Evolutionary conservation across 2,329 filamentous ascomycete genomes (phyloP).

Genomic region (Drechslerella dactyloides): DNA sequence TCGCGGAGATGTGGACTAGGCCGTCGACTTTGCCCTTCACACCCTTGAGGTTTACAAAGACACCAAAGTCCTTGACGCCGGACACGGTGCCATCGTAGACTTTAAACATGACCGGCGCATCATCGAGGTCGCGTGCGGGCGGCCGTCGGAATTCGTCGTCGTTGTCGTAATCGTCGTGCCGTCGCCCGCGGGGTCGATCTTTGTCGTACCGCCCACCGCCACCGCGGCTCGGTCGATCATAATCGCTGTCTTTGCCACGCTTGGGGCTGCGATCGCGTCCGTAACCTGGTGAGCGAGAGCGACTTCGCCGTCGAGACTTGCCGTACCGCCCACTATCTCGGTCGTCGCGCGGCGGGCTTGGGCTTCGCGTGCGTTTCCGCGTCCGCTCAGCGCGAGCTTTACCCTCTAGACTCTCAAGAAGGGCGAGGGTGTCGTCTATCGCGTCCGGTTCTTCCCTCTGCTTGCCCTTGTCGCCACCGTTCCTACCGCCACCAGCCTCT

Average conservation of each 20-base stretch:
- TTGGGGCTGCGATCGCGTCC: conserved; percentile 40
- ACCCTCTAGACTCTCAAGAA: conserved; percentile 82
- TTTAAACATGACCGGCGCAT: conserved; percentile 80
- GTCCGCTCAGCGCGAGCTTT: conserved; percentile 63
- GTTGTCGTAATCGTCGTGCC: conserved; percentile 60
- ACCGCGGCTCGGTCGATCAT: conserved; percentile 26
- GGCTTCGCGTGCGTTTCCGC: conserved; percentile 62
- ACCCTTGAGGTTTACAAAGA: conserved; percentile 88
- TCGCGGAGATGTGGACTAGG: conserved; percentile 88
- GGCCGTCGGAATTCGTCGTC: conserved; percentile 70
- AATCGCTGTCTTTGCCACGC: conserved; percentile 24
- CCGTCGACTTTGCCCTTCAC: conserved; percentile 89
- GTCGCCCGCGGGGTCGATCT: conserved; percentile 54
- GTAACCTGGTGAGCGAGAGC: conserved; percentile 28
- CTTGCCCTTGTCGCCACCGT: conserved; percentile 50
- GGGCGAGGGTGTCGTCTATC: conserved; percentile 89
- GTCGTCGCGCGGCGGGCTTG: conserved; percentile 58
- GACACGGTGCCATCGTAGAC: conserved; percentile 89
- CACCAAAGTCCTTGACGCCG: conserved; percentile 92
- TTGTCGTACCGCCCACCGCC: conserved; percentile 31
- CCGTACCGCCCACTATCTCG: conserved; percentile 30
- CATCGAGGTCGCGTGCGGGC: conserved; percentile 77
- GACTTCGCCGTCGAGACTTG: conserved; percentile 39
- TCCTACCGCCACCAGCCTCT: conserved; percentile 51
- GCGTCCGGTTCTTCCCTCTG: conserved; percentile 65